Evolutionary conservation across 129 eudicot species (phyloP).

Genomic region (Ambrosia trifida): DNA sequence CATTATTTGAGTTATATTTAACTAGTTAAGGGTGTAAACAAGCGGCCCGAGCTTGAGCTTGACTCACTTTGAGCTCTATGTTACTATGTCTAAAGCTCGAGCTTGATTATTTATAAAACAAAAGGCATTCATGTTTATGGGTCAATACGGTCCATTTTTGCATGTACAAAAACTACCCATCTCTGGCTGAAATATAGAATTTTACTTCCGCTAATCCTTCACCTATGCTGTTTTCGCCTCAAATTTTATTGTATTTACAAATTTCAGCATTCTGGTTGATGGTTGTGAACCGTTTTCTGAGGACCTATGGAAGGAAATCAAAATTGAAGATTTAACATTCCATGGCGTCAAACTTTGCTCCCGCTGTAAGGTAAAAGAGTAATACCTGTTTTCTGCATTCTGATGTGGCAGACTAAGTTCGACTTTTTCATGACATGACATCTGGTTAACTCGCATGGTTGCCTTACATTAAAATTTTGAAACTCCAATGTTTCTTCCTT

Average conservation of each 20-base stretch:
- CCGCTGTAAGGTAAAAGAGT: conserved; percentile 71
- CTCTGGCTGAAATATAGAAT: neutral
- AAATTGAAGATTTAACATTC: conserved; percentile 47
- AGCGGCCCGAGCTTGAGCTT: no score
- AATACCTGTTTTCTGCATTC: neutral
- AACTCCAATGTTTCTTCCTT: no score
- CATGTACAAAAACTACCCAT: neutral
- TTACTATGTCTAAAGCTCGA: no score
- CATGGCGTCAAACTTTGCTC: conserved; percentile 67
- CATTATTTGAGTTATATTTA: neutral
- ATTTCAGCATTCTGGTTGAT: conserved; percentile 67
- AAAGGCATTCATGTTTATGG: neutral
- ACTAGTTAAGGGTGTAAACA: no score
- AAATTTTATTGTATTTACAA: conserved; percentile 19
- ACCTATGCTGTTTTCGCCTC: neutral
- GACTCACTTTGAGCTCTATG: no score
- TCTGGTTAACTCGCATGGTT: no score
- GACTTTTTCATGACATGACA: no score
- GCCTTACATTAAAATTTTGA: no score
- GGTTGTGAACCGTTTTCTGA: conserved; percentile 83
- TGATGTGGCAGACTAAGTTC: no score
- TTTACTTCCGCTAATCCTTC: neutral
- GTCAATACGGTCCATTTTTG: neutral
- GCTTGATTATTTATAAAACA: neutral
- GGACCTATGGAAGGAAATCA: conserved; percentile 81